A percentile compares a stretch with the other conserved stretches of the same genome.
These are phyloP conservation scores for Cryptococcus neoformans DNA, from an alignment of 1,284 basidiomycete genomes.

Conservation along the genomic window DNA sequence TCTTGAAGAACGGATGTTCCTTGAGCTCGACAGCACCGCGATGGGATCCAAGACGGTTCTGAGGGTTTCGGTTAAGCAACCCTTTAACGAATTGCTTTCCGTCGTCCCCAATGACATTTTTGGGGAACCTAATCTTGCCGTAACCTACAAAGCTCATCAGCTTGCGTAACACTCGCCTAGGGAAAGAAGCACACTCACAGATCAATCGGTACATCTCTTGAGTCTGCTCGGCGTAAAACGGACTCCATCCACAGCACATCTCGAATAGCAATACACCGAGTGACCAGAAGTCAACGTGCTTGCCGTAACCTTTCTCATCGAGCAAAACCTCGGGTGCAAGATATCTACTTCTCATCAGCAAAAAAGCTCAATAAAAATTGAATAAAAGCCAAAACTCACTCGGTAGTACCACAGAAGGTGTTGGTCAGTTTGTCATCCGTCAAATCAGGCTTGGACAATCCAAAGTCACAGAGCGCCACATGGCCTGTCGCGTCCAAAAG, in stretches of 20 bases:
- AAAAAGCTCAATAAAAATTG: conserved; percentile 11
- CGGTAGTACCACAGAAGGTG: conserved; percentile 95
- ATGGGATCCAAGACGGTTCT: conserved; percentile 87
- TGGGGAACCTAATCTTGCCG: conserved; percentile 97
- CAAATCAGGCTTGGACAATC: conserved; percentile 93
- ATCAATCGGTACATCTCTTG: conserved; percentile 99
- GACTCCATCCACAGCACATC: conserved; percentile 99
- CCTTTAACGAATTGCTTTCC: conserved; percentile 99
- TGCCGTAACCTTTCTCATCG: conserved; percentile 97
- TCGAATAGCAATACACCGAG: conserved; percentile 88
- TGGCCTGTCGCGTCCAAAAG: conserved; percentile 95
- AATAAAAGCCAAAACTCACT: conserved; percentile 46
- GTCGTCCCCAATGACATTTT: conserved; percentile 91
- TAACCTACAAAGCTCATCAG: conserved; percentile 39
- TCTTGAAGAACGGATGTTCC: conserved; percentile 91
- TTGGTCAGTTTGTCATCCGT: conserved; percentile 93
- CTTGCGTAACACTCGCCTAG: background rate
- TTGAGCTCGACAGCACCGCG: conserved; percentile 93
- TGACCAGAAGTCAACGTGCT: conserved; percentile 99
- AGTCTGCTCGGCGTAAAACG: conserved; percentile 99
- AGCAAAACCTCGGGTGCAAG: conserved; percentile 98
- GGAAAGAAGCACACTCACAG: conserved; percentile 63
- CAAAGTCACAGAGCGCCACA: conserved; percentile 95
- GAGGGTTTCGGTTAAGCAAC: conserved; percentile 97
- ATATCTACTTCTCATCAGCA: conserved; percentile 56